These are phyloP conservation scores for Botryotinia globosa DNA, from an alignment of 2,329 filamentous ascomycete genomes.

Conservation along the genomic window DNA sequence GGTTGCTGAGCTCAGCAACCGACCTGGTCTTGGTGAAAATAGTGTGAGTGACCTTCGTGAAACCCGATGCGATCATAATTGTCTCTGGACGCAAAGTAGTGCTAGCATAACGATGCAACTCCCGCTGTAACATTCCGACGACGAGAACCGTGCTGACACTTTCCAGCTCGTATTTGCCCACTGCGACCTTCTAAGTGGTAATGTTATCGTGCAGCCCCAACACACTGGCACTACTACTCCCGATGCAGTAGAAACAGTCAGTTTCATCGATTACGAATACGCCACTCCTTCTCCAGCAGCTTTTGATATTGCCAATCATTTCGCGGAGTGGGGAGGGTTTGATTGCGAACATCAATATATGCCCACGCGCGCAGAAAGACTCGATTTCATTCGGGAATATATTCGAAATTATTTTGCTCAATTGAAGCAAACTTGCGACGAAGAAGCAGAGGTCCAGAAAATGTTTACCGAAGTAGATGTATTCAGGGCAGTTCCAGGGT, in stretches of 20 bases:
- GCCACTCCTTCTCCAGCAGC: constrained; percentile 89
- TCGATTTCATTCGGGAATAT: constrained; percentile 81
- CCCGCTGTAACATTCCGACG: background rate
- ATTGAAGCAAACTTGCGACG: constrained; percentile 44
- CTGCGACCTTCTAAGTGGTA: constrained; percentile 93
- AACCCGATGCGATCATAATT: constrained; percentile 17
- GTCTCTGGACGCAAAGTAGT: constrained; percentile 15
- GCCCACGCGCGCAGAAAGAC: constrained; percentile 73
- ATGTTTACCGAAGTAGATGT: constrained; percentile 79
- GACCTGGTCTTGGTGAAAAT: constrained; percentile 71
- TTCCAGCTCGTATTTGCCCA: constrained; percentile 82
- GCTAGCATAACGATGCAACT: constrained; percentile 7
- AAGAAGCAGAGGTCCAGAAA: constrained; percentile 62
- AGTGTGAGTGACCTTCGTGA: constrained; percentile 54
- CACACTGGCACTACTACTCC: constrained; percentile 37
- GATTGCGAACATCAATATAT: constrained; percentile 87
- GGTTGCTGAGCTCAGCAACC: constrained; percentile 68
- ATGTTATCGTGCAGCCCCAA: constrained; percentile 78
- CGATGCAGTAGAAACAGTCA: constrained; percentile 52
- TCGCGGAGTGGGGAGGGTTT: constrained; percentile 97
- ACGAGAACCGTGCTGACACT: constrained; percentile 26
- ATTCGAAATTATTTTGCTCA: constrained; percentile 68
- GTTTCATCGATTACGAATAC: constrained; percentile 99
- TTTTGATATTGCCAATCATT: constrained; percentile 97
- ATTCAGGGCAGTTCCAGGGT: constrained; percentile 85